Evolutionary conservation across 2,329 filamentous ascomycete genomes (phyloP).

Genomic region (Aspergillus brasiliensis): DNA sequence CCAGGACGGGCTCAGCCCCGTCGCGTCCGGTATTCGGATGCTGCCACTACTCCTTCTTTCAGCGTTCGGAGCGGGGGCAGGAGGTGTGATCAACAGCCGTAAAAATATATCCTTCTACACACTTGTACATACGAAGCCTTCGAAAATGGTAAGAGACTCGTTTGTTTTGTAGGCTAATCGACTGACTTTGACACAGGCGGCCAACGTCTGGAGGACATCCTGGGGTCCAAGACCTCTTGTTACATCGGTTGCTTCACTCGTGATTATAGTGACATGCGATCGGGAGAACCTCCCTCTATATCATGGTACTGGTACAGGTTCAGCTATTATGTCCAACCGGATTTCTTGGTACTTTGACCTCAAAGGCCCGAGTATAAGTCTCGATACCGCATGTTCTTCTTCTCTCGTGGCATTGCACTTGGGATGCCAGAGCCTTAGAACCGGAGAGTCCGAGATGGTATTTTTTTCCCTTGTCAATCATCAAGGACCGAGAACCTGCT

Average conservation of each 20-base stretch:
- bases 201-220: constrained; percentile 9
- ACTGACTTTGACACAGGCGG: constrained; percentile 27
- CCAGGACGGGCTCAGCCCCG: not conserved
- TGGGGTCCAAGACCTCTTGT: constrained; percentile 22
- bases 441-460: constrained; percentile 22
- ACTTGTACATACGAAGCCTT: constrained; percentile 39
- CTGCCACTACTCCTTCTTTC: not conserved
- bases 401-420: constrained; percentile 29
- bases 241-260: constrained; percentile 5
- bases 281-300: not conserved
- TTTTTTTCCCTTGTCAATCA: not conserved
- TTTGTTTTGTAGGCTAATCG: not conserved
- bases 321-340: constrained; percentile 22
- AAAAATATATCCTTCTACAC: not conserved
- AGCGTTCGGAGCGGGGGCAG: no score
- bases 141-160: constrained; percentile 35
- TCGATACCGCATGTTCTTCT: constrained; percentile 33
- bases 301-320: constrained; percentile 19
- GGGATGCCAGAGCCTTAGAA: constrained; percentile 29
- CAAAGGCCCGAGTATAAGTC: constrained; percentile 28
- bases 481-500: not conserved
- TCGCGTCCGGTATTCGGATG: not conserved
- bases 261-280: constrained; percentile 1
- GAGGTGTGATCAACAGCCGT: not conserved
- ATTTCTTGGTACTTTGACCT: constrained; percentile 37